A percentile compares a stretch with the other conserved stretches of the same genome.
These are phyloP conservation scores for Pezicula radicicola DNA, from an alignment of 2,329 filamentous ascomycete genomes.

Conservation along the genomic window DNA sequence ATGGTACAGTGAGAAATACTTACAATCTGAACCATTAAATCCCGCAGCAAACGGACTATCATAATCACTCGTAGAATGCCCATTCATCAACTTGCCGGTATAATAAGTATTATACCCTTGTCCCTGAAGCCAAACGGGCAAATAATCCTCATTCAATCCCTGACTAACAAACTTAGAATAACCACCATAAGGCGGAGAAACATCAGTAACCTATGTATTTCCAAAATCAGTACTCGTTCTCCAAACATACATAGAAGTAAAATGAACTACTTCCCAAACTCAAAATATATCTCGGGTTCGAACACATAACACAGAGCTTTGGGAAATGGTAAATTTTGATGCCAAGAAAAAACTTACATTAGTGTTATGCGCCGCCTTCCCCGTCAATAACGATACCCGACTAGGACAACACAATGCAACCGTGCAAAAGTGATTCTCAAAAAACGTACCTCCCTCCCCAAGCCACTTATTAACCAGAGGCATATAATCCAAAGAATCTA, in stretches of 20 bases:
- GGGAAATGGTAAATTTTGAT: too few species aligned
- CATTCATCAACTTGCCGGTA: constrained; percentile 65
- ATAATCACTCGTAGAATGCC: constrained; percentile 56
- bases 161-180: constrained; percentile 62
- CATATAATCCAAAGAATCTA: constrained; percentile 54
- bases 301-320: too few species aligned
- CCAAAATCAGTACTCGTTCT: too few species aligned
- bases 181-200: constrained; percentile 32
- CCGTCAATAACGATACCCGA: constrained; percentile 54
- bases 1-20: neutral
- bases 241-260: too few species aligned
- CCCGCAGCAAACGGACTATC: constrained; percentile 51
- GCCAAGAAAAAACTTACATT: constrained; percentile 47
- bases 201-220: too few species aligned
- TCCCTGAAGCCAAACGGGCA: constrained; percentile 66
- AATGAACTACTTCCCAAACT: too few species aligned
- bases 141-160: constrained; percentile 61
- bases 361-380: constrained; percentile 57
- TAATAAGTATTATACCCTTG: constrained; percentile 69
- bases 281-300: too few species aligned
- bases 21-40: constrained; percentile 38
- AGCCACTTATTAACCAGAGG: constrained; percentile 49
- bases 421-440: constrained; percentile 54
- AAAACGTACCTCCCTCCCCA: constrained; percentile 47
- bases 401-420: constrained; percentile 58